These are phyloP conservation scores for Aspergillus costaricaensis DNA, from an alignment of 2,329 filamentous ascomycete species.

Conservation along the genomic window DNA sequence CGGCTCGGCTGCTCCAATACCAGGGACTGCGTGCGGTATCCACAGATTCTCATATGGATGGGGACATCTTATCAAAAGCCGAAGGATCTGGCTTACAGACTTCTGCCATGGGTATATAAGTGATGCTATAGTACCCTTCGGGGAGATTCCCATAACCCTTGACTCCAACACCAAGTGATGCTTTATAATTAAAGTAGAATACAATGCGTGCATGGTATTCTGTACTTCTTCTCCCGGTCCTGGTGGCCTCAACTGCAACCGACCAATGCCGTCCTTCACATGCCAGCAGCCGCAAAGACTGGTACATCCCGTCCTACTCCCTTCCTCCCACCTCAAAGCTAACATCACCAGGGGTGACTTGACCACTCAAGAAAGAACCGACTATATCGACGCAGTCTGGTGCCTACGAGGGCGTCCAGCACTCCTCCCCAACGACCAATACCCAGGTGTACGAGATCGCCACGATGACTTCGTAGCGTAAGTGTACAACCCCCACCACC, in stretches of 20 bases:
- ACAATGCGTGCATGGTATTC: not conserved
- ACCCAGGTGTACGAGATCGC: conserved; percentile 28
- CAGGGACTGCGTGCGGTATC: too few species aligned
- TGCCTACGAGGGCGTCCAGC: conserved; percentile 26
- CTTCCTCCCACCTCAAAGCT: too few species aligned
- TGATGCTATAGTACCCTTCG: too few species aligned
- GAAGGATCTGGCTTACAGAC: too few species aligned
- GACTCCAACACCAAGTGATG: too few species aligned
- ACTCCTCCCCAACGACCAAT: conserved; percentile 21
- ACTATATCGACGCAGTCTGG: conserved; percentile 28
- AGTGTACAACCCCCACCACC: not conserved
- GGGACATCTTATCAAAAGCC: too few species aligned
- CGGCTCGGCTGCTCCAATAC: too few species aligned
- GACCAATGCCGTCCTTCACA: not conserved
- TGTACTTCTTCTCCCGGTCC: not conserved
- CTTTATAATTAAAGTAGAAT: too few species aligned
- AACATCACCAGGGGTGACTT: conserved; percentile 23
- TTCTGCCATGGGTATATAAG: too few species aligned
- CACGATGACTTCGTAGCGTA: conserved; percentile 34
- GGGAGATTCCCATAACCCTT: too few species aligned
- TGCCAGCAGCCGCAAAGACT: not conserved
- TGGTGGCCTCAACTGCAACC: not conserved
- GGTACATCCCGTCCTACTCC: not conserved
- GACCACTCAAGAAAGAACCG: conserved; percentile 17
- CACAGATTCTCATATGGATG: too few species aligned